Evolutionary conservation across 345 rosid species (phyloP), one percentile per base, ranked within the genome.

Genomic region (Balakata baccata): DNA sequence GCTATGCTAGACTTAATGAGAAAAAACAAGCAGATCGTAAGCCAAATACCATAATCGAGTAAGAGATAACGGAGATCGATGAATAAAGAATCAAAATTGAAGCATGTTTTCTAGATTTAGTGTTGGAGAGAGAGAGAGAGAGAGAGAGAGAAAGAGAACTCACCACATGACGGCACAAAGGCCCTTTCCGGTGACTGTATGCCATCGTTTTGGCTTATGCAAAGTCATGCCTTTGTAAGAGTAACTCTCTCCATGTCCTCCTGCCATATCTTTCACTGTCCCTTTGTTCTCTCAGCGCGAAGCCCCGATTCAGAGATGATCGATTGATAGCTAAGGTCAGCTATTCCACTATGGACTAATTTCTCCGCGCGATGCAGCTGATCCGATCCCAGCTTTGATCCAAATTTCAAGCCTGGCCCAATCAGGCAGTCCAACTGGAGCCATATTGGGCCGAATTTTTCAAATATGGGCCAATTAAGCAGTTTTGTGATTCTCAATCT

Each of bases 111-210:
- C 12, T 37, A 23, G 1, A 14, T 8, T 69, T 37, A 47, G 70
- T 23, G 65, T 56, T 43, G 23, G 45, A 22, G 17, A 51, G 10
- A 5, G 34, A 11, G 37, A 22, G 17, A 51, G 10, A 5, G 34
- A 11, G 37, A 22, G 11, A 60, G 7, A 17, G 61, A 63, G 20
- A 12, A 49, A 18, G 23, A 39, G n/a, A 34, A 68, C 74, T 62
- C 39, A 90, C 97, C 98, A 93, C 97, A 89, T 93, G 77, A 90
- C 82, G 64, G 95, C 98, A 76, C 97, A 89, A 78, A 93, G 74
- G 72, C 94, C 98, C 74, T 93, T 93, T 59, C 98, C 97, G 68
- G 97, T 90, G 75, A 89, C 88, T 61, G 75, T 69, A 78, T 93
- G 97, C 96, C 97, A 93, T 72, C 94, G 82, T 89, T 91, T 93